Percentiles rank a stretch among this genome's conserved stretches.
Evolutionary conservation across 495 filamentous ascomycete genomes (phyloP).

Genomic region (Monascus purpureus): DNA sequence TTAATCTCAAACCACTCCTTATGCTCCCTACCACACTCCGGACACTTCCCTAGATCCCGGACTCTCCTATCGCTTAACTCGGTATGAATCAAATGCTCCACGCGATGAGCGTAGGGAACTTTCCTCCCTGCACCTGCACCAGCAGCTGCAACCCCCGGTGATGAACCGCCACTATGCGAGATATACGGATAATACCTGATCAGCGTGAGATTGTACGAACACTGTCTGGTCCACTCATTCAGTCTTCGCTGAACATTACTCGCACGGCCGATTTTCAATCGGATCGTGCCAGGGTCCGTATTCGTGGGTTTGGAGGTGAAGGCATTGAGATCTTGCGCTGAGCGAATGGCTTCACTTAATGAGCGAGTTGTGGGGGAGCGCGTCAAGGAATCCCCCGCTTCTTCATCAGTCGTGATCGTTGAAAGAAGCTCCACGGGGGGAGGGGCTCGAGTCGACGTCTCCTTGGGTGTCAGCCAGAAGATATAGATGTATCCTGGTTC

Average conservation of each 20-base stretch:
- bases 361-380: constrained; percentile 33
- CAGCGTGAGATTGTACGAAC: constrained; percentile 71
- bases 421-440: constrained; percentile 44
- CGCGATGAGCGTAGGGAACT: constrained; percentile 74
- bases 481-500: constrained; percentile 95
- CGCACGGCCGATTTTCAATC: constrained; percentile 87
- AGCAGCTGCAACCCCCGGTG: background rate
- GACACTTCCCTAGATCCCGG: constrained; percentile 55
- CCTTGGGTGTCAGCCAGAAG: constrained; percentile 69
- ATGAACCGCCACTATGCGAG: constrained; percentile 15
- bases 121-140: constrained; percentile 36
- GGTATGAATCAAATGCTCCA: constrained; percentile 82
- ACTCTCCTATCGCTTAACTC: constrained; percentile 62
- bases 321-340: constrained; percentile 35
- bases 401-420: constrained; percentile 19
- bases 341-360: constrained; percentile 49
- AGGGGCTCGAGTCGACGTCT: constrained; percentile 20
- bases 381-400: constrained; percentile 11
- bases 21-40: constrained; percentile 74
- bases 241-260: constrained; percentile 82
- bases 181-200: constrained; percentile 87
- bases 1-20: constrained; percentile 93
- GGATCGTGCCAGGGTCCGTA: constrained; percentile 35
- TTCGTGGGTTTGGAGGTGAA: constrained; percentile 19
- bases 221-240: constrained; percentile 87